Conservation (phyloP, 106 monocot species). For the Dioscorea dumetorum region DNA sequence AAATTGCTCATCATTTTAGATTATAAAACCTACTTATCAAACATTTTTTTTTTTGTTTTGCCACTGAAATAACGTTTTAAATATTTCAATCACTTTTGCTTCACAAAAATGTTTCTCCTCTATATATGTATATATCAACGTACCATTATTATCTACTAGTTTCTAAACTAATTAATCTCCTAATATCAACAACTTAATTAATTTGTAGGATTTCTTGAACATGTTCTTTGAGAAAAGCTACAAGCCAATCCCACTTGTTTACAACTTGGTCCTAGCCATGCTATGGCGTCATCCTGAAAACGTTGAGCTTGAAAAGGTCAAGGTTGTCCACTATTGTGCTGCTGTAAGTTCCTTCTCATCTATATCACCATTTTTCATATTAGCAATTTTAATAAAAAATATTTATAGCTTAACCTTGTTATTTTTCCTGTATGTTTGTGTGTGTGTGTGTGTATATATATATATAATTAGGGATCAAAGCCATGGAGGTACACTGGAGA, state of each 20-base stretch:
- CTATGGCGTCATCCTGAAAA: conserved; percentile 78
- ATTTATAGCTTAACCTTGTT: neutral
- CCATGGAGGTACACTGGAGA: conserved; percentile 77
- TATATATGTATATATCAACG: too few relatives aligned
- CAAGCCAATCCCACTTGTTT: conserved; percentile 54
- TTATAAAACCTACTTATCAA: too few relatives aligned
- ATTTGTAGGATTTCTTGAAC: conserved; percentile 66
- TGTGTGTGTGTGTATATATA: neutral
- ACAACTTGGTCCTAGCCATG: conserved; percentile 79
- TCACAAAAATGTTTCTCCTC: too few relatives aligned
- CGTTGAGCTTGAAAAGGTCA: conserved; percentile 51
- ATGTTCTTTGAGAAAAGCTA: conserved; percentile 52
- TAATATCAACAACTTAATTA: too few relatives aligned
- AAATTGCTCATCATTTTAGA: too few relatives aligned
- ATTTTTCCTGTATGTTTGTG: too few relatives aligned
- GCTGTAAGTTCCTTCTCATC: conserved; percentile 21
- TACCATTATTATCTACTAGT: too few relatives aligned
- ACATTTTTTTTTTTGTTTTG: too few relatives aligned
- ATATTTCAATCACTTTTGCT: too few relatives aligned
- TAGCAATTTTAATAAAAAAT: neutral
- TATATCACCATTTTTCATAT: neutral
- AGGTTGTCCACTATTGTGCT: conserved; percentile 83
- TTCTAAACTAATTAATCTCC: too few relatives aligned
- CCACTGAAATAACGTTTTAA: too few relatives aligned
- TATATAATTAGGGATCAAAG: conserved; percentile 52